Percentiles rank a stretch among this genome's conserved stretches.
Evolutionary conservation across 2,329 filamentous ascomycete genomes (phyloP).

Genomic region (Penicillium sp.): DNA sequence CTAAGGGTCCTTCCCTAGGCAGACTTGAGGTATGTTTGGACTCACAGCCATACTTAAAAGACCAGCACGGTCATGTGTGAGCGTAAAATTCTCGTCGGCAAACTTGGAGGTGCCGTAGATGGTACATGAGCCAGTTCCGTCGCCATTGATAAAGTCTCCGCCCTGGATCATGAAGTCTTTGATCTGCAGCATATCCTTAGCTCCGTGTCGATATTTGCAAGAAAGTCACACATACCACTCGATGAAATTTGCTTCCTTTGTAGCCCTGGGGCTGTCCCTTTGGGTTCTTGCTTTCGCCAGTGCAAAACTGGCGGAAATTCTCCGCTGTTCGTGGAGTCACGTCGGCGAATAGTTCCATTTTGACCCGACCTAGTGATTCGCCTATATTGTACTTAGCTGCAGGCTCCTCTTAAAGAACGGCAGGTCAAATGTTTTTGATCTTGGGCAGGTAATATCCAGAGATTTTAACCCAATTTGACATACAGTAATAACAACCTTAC

Average conservation of each 20-base stretch:
- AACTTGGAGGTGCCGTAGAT: slow-evolving; percentile 87
- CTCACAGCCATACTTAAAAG: slow-evolving; percentile 89
- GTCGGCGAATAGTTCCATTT: slow-evolving; percentile 85
- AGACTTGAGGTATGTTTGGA: slow-evolving; percentile 18
- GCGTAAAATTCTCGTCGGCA: slow-evolving; percentile 80
- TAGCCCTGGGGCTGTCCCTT: slow-evolving; percentile 82
- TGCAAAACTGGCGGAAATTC: slow-evolving; percentile 97
- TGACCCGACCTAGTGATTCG: slow-evolving; percentile 79
- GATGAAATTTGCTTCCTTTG: slow-evolving; percentile 91
- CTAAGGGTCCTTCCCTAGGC: background rate
- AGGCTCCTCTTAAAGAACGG: background rate
- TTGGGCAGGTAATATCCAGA: too few species aligned
- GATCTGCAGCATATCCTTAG: slow-evolving; percentile 56
- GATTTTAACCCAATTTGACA: too few species aligned
- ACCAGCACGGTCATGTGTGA: slow-evolving; percentile 75
- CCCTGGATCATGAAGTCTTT: slow-evolving; percentile 97
- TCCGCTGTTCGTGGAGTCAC: slow-evolving; percentile 83
- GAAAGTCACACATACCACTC: slow-evolving; percentile 61
- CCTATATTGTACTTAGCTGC: slow-evolving; percentile 52
- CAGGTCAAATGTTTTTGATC: background rate
- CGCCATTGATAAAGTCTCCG: slow-evolving; percentile 89
- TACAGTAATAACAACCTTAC: slow-evolving; percentile 3
- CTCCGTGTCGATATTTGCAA: background rate
- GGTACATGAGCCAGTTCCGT: slow-evolving; percentile 81
- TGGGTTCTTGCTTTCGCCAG: slow-evolving; percentile 79